Base-by-base conservation (phyloP, 345 rosid species). In the Tarenaya hassleriana region DNA sequence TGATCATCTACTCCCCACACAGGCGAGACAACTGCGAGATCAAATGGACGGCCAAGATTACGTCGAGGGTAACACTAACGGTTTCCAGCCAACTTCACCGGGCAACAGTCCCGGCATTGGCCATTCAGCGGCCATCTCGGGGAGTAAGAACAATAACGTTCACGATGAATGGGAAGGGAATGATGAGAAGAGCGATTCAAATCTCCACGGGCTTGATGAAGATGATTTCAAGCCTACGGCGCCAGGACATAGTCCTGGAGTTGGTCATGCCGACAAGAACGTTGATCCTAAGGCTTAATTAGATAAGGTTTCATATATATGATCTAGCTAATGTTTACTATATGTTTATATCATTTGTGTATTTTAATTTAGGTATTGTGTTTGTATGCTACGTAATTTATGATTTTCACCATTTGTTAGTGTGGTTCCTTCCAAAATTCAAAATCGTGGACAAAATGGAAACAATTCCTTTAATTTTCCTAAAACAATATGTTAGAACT, bases 91-190 rank as follows among this genome's bases (percentile, higher is more conserved):
- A 24, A 73, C 70, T 20, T 12, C 21, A 21, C 84, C 72, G 0
- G 73, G 78, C 7, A 60, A 41, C 58, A 80, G 72, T 55, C 81
- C 79, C 3, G 71, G 74, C 0, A 51, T 46, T 12, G 73, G 75
- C 2, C 81, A 76, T 38, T 2, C 5, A 2, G 2, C 29, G 3
- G 29, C 3, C 29, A 5, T 2, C 29, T 24, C 29, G 3, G 29
- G 29, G 3, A 24, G 29, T 24, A 24, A 24, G 5, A 24, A 5
- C 5, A 24, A 24, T 24, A 2, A 24, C 29, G 29, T 24, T 24
- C 2, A 24, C 29, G 29, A 2, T 5, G 29, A n/a, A n/a, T n/a
- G n/a, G n/a, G n/a, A n/a, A n/a, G n/a, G n/a, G n/a, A n/a, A 24
- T 24, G 5, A 24, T 24, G 5, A 24, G 3, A 5, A 24, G 3